phyloP scores from a whole-genome alignment of 2,329 filamentous ascomycete genomes.

The Aspergillus quadricinctus region DNA sequence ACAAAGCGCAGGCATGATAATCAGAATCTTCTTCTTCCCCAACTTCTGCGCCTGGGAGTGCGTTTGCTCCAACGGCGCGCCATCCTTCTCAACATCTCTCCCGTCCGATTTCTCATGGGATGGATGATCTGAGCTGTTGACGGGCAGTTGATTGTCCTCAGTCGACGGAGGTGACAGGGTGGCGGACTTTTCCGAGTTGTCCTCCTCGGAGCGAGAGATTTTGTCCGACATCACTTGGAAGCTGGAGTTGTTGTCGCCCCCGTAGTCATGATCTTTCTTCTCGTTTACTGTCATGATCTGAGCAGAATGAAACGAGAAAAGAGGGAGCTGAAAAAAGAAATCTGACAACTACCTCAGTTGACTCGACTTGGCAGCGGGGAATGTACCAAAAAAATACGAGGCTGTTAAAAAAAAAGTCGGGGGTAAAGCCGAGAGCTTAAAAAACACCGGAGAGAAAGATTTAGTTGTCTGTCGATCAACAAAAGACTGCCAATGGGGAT shows the following conservation, averaged over 20 bases:
- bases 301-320: background rate
- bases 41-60: conserved; percentile 37
- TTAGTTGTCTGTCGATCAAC: background rate
- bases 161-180: background rate
- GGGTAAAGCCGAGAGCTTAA: background rate
- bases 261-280: background rate
- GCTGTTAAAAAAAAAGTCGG: background rate
- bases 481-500: background rate
- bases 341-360: background rate
- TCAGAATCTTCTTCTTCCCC: conserved; percentile 36
- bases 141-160: background rate
- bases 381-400: background rate
- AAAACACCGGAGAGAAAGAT: background rate
- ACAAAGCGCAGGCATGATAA: conserved; percentile 41
- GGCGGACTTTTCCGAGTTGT: conserved; percentile 6
- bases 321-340: background rate
- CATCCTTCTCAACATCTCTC: conserved; percentile 15
- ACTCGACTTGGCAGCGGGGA: background rate
- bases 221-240: conserved; percentile 5
- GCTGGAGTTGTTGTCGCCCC: background rate
- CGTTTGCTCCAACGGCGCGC: conserved; percentile 25
- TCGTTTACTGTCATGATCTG: background rate
- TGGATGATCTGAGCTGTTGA: background rate
- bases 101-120: conserved; percentile 7
- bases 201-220: conserved; percentile 1